Evolutionary conservation across 1,284 basidiomycete species (phyloP).

Genomic region (Mycena sp.): DNA sequence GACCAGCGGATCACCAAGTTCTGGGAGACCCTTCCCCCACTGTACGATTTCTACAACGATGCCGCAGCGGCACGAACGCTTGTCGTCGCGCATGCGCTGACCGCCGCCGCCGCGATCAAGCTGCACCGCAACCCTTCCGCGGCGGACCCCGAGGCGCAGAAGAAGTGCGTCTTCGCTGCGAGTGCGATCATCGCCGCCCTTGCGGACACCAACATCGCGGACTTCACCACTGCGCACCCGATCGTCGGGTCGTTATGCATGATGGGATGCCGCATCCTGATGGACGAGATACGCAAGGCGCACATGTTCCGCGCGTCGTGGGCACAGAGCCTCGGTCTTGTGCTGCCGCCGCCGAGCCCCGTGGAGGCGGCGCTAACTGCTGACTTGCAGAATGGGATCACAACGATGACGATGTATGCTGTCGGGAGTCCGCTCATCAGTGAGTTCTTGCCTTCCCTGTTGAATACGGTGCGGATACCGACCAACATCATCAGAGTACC

Average conservation of each 20-base stretch:
- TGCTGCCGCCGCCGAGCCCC: not conserved
- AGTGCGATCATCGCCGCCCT: conserved; percentile 10
- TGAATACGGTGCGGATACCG: too few relatives aligned
- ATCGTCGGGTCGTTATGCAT: conserved; percentile 5
- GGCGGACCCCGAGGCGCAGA: not conserved
- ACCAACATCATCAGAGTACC: too few relatives aligned
- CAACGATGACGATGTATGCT: too few relatives aligned
- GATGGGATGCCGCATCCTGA: conserved; percentile 6
- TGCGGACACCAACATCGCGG: not conserved
- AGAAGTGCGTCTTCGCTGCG: conserved; percentile 10
- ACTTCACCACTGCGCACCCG: conserved; percentile 1
- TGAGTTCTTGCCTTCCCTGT: too few relatives aligned
- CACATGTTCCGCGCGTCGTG: not conserved
- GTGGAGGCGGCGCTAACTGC: not conserved
- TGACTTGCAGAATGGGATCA: too few relatives aligned
- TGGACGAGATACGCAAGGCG: conserved; percentile 4
- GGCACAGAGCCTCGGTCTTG: not conserved
- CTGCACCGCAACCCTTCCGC: conserved; percentile 7
- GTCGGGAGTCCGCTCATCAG: too few relatives aligned
- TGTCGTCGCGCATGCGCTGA: conserved; percentile 15
- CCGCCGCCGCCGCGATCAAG: conserved; percentile 12
- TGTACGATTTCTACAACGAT: conserved; percentile 5
- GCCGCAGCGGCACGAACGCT: conserved; percentile 8
- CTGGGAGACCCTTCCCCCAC: conserved; percentile 21
- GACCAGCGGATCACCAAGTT: conserved; percentile 20